A percentile compares a stretch with the other conserved stretches of the same genome.
Evolutionary conservation across 2,329 filamentous ascomycete species (phyloP).

Genomic region (Cladosporium oxysporum): DNA sequence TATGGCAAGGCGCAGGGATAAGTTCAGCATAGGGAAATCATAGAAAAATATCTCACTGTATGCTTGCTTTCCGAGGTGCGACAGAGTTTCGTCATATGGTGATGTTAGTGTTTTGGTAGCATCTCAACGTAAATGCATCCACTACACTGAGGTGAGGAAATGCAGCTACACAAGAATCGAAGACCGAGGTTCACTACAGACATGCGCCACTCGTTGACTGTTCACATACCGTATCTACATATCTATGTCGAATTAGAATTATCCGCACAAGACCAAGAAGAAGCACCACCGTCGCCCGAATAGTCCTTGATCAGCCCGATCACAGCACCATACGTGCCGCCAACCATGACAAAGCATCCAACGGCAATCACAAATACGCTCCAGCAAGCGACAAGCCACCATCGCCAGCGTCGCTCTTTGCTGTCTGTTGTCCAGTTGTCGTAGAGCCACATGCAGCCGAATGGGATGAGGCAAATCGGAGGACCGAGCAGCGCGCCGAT

Average conservation of each 20-base stretch:
- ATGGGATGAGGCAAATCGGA: constrained; percentile 32
- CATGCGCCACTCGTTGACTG: not conserved
- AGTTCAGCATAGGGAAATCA: not conserved
- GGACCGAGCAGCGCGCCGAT: constrained; percentile 33
- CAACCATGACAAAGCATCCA: constrained; percentile 47
- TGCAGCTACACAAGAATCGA: too few relatives aligned
- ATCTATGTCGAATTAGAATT: constrained; percentile 14
- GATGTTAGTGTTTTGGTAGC: not conserved
- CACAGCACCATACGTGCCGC: constrained; percentile 49
- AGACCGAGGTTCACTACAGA: too few relatives aligned
- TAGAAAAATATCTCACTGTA: not conserved
- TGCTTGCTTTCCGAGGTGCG: not conserved
- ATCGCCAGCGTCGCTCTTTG: constrained; percentile 22
- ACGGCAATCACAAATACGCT: constrained; percentile 39
- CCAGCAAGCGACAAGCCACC: constrained; percentile 27
- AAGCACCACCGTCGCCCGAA: not conserved
- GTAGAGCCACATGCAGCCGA: constrained; percentile 48
- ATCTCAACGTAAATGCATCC: not conserved
- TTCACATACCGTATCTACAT: not conserved
- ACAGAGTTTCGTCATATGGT: not conserved
- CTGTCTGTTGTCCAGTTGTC: constrained; percentile 42
- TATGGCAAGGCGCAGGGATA: not conserved
- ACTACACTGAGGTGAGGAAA: not conserved
- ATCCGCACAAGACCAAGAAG: constrained; percentile 11
- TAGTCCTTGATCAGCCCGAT: constrained; percentile 27